phyloP scores from a whole-genome alignment of 371 early-diverging fungal species.

The Basidiobolus heterosporus region DNA sequence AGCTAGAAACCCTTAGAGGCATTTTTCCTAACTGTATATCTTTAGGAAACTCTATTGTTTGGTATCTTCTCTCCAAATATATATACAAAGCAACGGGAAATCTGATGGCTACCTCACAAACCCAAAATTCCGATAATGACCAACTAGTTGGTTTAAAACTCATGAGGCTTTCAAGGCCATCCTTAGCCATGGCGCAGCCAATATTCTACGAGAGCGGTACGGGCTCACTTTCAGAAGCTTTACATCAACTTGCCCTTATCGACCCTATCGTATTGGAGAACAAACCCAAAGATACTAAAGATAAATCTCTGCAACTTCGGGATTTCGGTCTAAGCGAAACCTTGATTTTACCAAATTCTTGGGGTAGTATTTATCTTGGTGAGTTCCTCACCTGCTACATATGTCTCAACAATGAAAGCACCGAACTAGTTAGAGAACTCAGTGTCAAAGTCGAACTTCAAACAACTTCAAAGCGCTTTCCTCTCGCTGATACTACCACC shows the following conservation, averaged over 20 bases:
- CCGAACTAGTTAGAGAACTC: slow-evolving; percentile 41
- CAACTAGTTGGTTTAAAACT: no score
- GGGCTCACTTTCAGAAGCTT: slow-evolving; percentile 6
- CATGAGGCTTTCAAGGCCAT: slow-evolving; percentile 76
- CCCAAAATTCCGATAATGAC: no score
- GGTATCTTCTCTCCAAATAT: no score
- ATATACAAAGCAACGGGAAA: no score
- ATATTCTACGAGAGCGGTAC: slow-evolving; percentile 2
- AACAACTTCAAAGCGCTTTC: slow-evolving; percentile 58
- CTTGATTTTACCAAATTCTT: slow-evolving; percentile 43
- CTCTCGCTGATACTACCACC: slow-evolving; percentile 42
- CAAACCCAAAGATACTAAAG: slow-evolving; percentile 4
- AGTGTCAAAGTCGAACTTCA: slow-evolving; percentile 71
- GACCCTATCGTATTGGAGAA: slow-evolving; percentile 15
- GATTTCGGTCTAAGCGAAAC: slow-evolving; percentile 47
- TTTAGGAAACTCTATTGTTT: no score
- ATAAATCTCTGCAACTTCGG: slow-evolving; percentile 18
- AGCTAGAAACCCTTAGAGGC: no score
- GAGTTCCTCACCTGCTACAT: slow-evolving; percentile 82
- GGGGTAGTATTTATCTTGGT: slow-evolving; percentile 88
- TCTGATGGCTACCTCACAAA: no score
- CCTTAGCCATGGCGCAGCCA: slow-evolving; percentile 30
- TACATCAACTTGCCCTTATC: slow-evolving; percentile 16
- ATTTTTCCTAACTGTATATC: no score
- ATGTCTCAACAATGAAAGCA: slow-evolving; percentile 72